Base-by-base conservation (phyloP, 352 stramenopile species). In the Phytophthora pini region DNA sequence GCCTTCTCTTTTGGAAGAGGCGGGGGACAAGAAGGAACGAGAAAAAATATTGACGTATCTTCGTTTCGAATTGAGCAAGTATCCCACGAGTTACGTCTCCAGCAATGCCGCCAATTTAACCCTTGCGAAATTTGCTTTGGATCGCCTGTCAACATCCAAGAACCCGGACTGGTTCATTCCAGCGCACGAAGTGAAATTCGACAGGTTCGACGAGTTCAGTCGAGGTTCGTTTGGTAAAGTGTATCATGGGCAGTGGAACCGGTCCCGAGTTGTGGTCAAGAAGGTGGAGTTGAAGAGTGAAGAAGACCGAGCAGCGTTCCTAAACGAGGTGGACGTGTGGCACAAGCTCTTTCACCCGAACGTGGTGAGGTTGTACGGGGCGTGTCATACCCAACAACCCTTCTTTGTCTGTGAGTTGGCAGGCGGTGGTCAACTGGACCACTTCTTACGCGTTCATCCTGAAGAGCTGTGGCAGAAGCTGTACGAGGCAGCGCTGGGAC, bases 401-500 rank as follows among this genome's bases (percentile, higher is more conserved):
- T 61, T 68, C 5, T 61, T 68, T 29, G 52, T 72, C 5, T 56
- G 63, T 13, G 63, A 71, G 5, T 63, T 51, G 9, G 55, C 56
- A 9, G 36, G 44, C 7, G 26, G 41, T 40, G 58, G 65, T 0
- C 39, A 65, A n/a, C 53, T 68, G 0, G 51, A 57, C 17, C 13
- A 64, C 12, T 64, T 61, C 5, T 29, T 65, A 29, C 24, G 31
- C 11, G 12, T 26, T 13, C 51, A 57, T 20, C 17, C 17, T 0
- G 17, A 20, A 20, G 17, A 20, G 0, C 17, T 20, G 17, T 20
- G 17, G 17, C 24, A 32, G 8, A 61, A 72, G 29, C 11, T 80
- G 49, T 55, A 57, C 26, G 64, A 82, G 13, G 53, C 65, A 2
- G 68, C 69, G 1, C 41, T 75, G 15, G 88, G 83, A 5, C 54